Conservation (phyloP, 768 basidiomycete species). For the Pulveroboletus frians region DNA sequence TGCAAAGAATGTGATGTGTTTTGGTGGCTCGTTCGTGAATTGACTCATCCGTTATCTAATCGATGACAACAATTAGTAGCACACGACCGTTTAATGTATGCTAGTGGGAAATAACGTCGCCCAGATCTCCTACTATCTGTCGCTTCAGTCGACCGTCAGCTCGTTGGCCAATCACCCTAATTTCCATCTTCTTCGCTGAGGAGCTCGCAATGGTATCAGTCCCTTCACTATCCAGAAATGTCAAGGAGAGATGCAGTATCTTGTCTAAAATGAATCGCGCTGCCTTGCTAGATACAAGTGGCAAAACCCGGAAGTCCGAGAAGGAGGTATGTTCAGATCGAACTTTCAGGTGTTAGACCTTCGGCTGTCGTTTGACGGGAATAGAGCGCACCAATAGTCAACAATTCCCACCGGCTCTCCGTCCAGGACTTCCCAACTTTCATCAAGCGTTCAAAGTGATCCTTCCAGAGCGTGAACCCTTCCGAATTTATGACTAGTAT, state of each 20-base stretch:
- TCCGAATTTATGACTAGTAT: conserved; percentile 74
- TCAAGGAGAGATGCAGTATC: conserved; percentile 18
- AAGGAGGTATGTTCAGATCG: conserved; percentile 24
- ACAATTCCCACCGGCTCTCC: conserved; percentile 36
- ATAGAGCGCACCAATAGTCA: conserved; percentile 44
- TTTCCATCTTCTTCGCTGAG: conserved; percentile 19
- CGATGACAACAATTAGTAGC: background rate
- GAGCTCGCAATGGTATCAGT: background rate
- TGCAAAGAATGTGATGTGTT: background rate
- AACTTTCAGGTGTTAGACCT: conserved; percentile 11
- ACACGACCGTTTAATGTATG: no score
- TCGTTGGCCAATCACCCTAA: conserved; percentile 17
- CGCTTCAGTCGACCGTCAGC: conserved; percentile 23
- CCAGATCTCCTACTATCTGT: conserved; percentile 17
- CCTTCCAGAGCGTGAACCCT: conserved; percentile 72
- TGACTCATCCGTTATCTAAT: conserved; percentile 19
- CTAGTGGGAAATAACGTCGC: conserved; percentile 24
- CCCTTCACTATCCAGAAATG: conserved; percentile 20
- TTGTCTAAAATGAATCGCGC: conserved; percentile 21
- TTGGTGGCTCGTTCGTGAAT: no score
- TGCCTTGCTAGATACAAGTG: conserved; percentile 14
- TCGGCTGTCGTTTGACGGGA: background rate
- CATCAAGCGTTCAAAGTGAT: conserved; percentile 59
- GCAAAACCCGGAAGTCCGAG: conserved; percentile 28
- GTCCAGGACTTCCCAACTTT: conserved; percentile 55